phyloP scores from a whole-genome alignment of 352 stramenopile genomes.

The Globisporangium okanoganense region DNA sequence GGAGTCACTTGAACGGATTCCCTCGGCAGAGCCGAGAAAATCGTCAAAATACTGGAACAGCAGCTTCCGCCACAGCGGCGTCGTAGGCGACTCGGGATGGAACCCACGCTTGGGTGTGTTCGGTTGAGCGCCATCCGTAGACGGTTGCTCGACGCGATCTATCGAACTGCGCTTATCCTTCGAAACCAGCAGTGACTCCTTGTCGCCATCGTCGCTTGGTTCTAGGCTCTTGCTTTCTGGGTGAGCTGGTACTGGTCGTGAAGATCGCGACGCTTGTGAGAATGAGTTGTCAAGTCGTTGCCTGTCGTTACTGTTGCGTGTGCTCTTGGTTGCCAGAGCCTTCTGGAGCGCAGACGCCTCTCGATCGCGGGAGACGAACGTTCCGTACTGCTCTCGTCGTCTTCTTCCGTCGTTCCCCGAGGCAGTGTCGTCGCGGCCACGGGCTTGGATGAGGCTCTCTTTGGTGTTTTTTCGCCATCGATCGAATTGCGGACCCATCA shows the following conservation, averaged over 20 bases:
- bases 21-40: conserved; percentile 16
- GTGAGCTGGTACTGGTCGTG: too few species aligned
- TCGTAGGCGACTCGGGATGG: conserved; percentile 26
- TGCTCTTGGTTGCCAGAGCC: too few species aligned
- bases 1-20: conserved; percentile 36
- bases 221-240: too few species aligned
- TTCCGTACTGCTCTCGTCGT: neutral
- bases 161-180: neutral
- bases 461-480: neutral
- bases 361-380: too few species aligned
- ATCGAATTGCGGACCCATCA: too few species aligned
- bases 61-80: conserved; percentile 37
- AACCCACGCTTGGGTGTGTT: conserved; percentile 1
- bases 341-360: neutral
- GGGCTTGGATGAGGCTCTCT: neutral
- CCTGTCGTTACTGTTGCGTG: too few species aligned
- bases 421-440: neutral
- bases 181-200: neutral
- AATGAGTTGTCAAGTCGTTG: too few species aligned
- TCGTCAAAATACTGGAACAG: conserved; percentile 39
- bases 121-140: neutral
- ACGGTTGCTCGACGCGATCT: neutral
- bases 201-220: too few species aligned
- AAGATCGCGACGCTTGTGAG: neutral
- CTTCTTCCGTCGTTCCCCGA: neutral